Evolutionary conservation across 2,329 filamentous ascomycete genomes (phyloP), one percentile per base, ranked within the genome.

Genomic region (Xylaria arbuscula): DNA sequence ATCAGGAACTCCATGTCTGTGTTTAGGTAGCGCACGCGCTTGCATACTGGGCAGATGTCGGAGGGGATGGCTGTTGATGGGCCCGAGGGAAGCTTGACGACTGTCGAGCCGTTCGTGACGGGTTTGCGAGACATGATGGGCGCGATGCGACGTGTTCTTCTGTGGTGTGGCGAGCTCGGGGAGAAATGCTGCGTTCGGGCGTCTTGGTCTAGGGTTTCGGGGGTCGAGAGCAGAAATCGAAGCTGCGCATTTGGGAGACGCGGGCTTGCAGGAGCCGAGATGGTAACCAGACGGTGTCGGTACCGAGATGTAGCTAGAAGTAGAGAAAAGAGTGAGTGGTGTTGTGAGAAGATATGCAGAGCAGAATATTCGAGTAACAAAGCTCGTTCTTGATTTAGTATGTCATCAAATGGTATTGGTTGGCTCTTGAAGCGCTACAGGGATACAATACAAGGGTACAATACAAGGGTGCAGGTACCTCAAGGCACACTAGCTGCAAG

Each of bases 31-130:
- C 94, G 93, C 68, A 93, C 93, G 68, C 94, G 97, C 83, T 98
- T 98, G 91, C 96, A 99, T 74, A 98, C 93, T 66, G 95, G 96
- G 83, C 96, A 99, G 78, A 94, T 92, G 81, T 98, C 94, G 73
- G 85, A 84, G 58, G 76, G 74, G 28, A 75, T 66, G 36, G 62
- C 72, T 78, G 70, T 80, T 65, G 59, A 54, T 11, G 74, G 60
- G 11, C 65, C 68, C 32, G 68, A 38, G 55, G 56, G 10, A 5
- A 67, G 38, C 54, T 40, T 67, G 64, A 67, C 67, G 48, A 71
- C 69, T 61, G 69, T 69, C 60, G 69, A 69, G 54, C 69, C 69
- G 62, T 68, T 66, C 24, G 73, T 56, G 17, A 72, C 53, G 22
- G 77, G 70, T 71, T 79, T 81, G 60, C 80, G 80, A 55, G 81